These are phyloP conservation scores for Glonium stellatum DNA, from an alignment of 495 filamentous ascomycete genomes.

Conservation along the genomic window DNA sequence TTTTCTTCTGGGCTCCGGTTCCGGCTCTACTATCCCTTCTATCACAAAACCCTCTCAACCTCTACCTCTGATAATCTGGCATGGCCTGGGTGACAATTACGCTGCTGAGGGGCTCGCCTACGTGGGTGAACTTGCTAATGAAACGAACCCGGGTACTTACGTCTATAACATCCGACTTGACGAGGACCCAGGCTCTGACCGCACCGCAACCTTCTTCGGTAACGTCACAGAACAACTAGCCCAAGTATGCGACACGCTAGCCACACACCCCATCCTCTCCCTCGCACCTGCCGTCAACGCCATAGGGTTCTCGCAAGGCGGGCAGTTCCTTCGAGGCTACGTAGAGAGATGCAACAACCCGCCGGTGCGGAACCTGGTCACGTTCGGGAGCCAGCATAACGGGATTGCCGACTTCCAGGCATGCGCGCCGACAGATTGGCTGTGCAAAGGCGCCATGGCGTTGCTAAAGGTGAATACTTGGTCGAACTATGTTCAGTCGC, in stretches of 20 bases:
- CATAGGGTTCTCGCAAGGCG: conserved; percentile 90
- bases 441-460: conserved; percentile 70
- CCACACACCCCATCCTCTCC: conserved; percentile 67
- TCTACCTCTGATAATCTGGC: conserved; percentile 88
- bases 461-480: conserved; percentile 69
- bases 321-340: conserved; percentile 91
- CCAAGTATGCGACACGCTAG: conserved; percentile 73
- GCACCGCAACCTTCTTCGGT: conserved; percentile 80
- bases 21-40: conserved; percentile 8
- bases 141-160: conserved; percentile 72
- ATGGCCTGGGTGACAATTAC: conserved; percentile 73
- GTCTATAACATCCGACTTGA: conserved; percentile 74
- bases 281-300: conserved; percentile 80
- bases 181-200: conserved; percentile 58
- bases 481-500: conserved; percentile 64
- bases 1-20: background rate
- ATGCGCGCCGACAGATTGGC: conserved; percentile 58
- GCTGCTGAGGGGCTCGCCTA: conserved; percentile 62
- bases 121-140: conserved; percentile 60
- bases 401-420: conserved; percentile 77
- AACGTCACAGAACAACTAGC: conserved; percentile 76
- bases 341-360: conserved; percentile 83
- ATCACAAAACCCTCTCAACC: conserved; percentile 37
- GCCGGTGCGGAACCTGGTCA: conserved; percentile 74
- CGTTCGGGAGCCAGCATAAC: conserved; percentile 90